Percentiles rank a stretch among this genome's conserved stretches.
Evolutionary conservation across 2,329 filamentous ascomycete genomes (phyloP).

Genomic region (Ramularia endophylla): DNA sequence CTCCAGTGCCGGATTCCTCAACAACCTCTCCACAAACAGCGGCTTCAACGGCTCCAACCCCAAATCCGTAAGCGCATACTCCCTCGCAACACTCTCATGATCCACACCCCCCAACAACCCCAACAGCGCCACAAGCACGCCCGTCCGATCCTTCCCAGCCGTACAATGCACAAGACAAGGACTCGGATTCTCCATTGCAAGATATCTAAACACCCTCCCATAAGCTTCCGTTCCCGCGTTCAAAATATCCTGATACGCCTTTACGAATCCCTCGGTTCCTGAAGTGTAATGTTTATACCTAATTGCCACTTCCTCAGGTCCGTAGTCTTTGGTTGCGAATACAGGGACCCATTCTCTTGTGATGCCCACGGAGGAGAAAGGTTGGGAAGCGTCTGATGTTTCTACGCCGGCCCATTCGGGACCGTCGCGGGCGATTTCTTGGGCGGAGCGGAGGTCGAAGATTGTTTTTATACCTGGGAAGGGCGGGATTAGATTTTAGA

Average conservation of each 20-base stretch:
- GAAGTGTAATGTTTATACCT: slow-evolving; percentile 56
- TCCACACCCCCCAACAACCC: slow-evolving; percentile 58
- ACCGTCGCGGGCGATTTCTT: slow-evolving; percentile 49
- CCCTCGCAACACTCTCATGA: slow-evolving; percentile 54
- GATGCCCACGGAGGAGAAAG: slow-evolving; percentile 41
- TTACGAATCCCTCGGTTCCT: slow-evolving; percentile 55
- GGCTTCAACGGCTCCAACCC: slow-evolving; percentile 47
- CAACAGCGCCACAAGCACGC: slow-evolving; percentile 61
- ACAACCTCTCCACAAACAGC: slow-evolving; percentile 47
- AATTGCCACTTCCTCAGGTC: slow-evolving; percentile 56
- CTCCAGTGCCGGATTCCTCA: slow-evolving; percentile 46
- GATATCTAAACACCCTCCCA: slow-evolving; percentile 54
- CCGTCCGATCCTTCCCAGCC: slow-evolving; percentile 72
- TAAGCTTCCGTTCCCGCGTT: slow-evolving; percentile 49
- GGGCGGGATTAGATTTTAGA: too few species aligned
- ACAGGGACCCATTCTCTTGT: slow-evolving; percentile 58
- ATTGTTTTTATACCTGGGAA: slow-evolving; percentile 57
- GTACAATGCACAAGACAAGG: slow-evolving; percentile 67
- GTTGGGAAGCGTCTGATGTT: slow-evolving; percentile 15
- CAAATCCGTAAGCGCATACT: slow-evolving; percentile 62
- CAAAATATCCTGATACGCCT: slow-evolving; percentile 59
- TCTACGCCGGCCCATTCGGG: slow-evolving; percentile 30
- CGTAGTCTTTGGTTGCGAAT: slow-evolving; percentile 56
- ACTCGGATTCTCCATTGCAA: slow-evolving; percentile 41
- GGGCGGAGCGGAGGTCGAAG: slow-evolving; percentile 61